Base-by-base conservation (phyloP, 2,329 filamentous ascomycete species). In the Aspergillus aculeatinus region DNA sequence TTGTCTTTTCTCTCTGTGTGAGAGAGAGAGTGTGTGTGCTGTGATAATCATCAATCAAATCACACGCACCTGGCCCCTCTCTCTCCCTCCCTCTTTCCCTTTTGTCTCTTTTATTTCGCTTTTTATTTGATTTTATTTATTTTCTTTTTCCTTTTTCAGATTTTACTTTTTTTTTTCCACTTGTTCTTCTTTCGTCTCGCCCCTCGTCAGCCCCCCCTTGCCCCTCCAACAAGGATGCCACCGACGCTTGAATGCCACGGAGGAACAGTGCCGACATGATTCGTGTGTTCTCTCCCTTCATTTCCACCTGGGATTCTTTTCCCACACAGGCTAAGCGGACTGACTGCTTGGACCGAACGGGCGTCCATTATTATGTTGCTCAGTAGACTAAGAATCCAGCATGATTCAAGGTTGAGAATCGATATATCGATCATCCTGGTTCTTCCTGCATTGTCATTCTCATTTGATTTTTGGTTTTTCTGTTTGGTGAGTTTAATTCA, bases 161-260 rank as follows among this genome's bases (percentile, higher is more conserved):
- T 50, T 54, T 51, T 50, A 19, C n/a, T 21, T 51, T 25, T 14
- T 48, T 33, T 49, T 61, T 61, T 4, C 14, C 33, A 12, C 14
- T 44, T 19, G 7, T 9, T 19, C 16, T 44, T 44, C 16, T 19
- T 19, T 44, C 39, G 14, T 44, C 16, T 55, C 51, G 57, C 65
- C 63, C 65, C 61, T 64, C 62, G 59, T 63, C 62, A 63, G 53
- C 25, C 58, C 60, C 60, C 59, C 61, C 60, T 62, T 66, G 64
- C 65, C 65, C 65, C 65, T 67, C 65, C 58, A 66, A 65, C 63
- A 63, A 62, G 63, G 63, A 66, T 66, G 48, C 33, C 51, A 42
- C 48, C 56, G 44, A 49, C 58, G 48, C 61, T 59, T n/a, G 61
- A 64, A 63, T 65, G 63, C 65, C 64, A 66, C 64, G 60, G 60